Evolutionary conservation across 495 filamentous ascomycete species (phyloP).

Genomic region (Talaromyces wortmannii): DNA sequence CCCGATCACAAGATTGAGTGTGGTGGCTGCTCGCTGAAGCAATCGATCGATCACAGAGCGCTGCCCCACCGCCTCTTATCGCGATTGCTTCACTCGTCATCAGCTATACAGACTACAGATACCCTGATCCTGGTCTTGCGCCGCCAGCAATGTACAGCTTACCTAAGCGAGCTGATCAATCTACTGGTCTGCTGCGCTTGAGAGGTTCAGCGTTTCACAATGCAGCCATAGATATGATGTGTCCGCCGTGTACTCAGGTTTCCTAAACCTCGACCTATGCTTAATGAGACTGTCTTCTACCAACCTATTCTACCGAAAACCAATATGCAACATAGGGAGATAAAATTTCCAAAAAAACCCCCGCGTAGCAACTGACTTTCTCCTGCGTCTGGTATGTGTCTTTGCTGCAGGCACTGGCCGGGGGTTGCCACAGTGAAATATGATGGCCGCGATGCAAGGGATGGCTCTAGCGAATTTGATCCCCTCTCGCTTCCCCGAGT

Average conservation of each 20-base stretch:
- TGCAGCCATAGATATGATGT: background rate
- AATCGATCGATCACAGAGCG: background rate
- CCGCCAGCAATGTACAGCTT: background rate
- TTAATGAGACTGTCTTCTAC: no score
- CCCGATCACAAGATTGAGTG: background rate
- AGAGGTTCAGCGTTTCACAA: background rate
- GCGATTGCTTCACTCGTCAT: no score
- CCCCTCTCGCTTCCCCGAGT: background rate
- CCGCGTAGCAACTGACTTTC: background rate
- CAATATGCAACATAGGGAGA: no score
- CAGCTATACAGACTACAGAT: no score
- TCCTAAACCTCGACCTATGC: background rate
- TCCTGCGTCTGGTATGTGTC: slow-evolving; percentile 1
- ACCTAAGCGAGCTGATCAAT: background rate
- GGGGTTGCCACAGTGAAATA: slow-evolving; percentile 3
- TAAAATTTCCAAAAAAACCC: background rate
- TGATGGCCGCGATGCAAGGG: slow-evolving; percentile 5
- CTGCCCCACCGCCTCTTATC: no score
- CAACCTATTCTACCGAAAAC: no score
- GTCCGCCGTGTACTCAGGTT: background rate
- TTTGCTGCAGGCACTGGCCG: background rate
- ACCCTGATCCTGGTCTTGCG: background rate
- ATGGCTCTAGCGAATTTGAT: slow-evolving; percentile 2
- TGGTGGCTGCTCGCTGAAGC: background rate
- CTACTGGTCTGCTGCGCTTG: background rate